These are phyloP conservation scores for Metschnikowia kunwiensis DNA, from an alignment of 805 yeast species.

Conservation along the genomic window DNA sequence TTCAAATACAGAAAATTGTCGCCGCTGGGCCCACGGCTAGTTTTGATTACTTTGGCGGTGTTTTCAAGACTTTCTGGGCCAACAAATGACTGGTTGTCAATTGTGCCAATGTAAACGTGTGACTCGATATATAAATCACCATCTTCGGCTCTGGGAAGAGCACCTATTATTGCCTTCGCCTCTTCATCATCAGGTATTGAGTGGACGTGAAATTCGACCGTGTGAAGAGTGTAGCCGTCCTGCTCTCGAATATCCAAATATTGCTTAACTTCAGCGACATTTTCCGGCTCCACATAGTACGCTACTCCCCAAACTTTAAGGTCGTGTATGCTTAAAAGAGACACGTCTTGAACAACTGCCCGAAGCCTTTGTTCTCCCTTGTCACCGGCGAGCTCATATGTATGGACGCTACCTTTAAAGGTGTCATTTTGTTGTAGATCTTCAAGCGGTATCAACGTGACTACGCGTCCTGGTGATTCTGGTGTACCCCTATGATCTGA, in stretches of 20 bases:
- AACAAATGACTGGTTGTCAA: slow-evolving; percentile 74
- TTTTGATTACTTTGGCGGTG: slow-evolving; percentile 60
- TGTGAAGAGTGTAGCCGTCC: slow-evolving; percentile 77
- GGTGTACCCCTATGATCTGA: slow-evolving; percentile 90
- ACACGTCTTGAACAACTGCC: slow-evolving; percentile 11
- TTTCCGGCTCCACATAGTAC: slow-evolving; percentile 67
- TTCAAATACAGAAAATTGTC: slow-evolving; percentile 68
- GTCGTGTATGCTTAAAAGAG: slow-evolving; percentile 36
- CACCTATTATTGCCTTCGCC: background rate
- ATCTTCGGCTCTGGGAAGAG: slow-evolving; percentile 20
- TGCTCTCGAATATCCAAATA: slow-evolving; percentile 83
- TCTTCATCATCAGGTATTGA: slow-evolving; percentile 8
- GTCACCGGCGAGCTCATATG: slow-evolving; percentile 25
- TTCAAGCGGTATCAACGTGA: slow-evolving; percentile 64
- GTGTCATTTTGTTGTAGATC: slow-evolving; percentile 43
- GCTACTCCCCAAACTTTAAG: slow-evolving; percentile 76
- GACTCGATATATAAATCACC: slow-evolving; percentile 51
- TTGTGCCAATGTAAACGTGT: slow-evolving; percentile 77
- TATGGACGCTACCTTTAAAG: slow-evolving; percentile 43
- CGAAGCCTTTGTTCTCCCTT: background rate
- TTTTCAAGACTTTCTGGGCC: slow-evolving; percentile 68
- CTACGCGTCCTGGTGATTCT: slow-evolving; percentile 85
- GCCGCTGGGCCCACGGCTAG: slow-evolving; percentile 77
- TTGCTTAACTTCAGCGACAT: slow-evolving; percentile 57
- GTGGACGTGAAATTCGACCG: slow-evolving; percentile 58